phyloP scores from a whole-genome alignment of 495 filamentous ascomycete genomes.

The Penicillium taxi region DNA sequence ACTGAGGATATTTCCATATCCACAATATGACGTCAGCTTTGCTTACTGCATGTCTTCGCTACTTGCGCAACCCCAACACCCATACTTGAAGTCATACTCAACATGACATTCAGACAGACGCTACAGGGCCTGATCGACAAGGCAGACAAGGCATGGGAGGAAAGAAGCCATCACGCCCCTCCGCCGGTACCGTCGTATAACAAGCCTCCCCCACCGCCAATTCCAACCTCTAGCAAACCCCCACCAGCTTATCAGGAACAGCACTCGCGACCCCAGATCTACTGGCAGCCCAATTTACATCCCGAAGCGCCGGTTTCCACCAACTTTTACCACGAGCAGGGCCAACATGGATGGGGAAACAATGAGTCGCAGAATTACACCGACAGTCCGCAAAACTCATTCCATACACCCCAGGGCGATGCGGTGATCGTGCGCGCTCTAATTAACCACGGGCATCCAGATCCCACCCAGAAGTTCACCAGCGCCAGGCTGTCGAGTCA shows the following conservation, averaged over 20 bases:
- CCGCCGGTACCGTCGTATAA: constrained; percentile 13
- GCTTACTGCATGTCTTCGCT: constrained; percentile 7
- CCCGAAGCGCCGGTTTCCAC: constrained; percentile 18
- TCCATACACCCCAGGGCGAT: constrained; percentile 24
- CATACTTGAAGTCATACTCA: constrained; percentile 14
- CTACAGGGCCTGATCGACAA: constrained; percentile 21
- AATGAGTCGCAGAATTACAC: constrained; percentile 23
- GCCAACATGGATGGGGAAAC: constrained; percentile 25
- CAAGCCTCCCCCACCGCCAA: constrained; percentile 18
- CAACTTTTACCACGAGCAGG: constrained; percentile 20
- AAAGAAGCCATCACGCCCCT: constrained; percentile 10
- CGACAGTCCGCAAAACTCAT: constrained; percentile 22
- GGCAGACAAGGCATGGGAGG: constrained; percentile 21
- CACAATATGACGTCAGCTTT: constrained; percentile 20
- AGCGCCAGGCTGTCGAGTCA: constrained; percentile 21
- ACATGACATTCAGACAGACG: constrained; percentile 24
- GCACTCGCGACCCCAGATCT: constrained; percentile 21
- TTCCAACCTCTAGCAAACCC: constrained; percentile 22
- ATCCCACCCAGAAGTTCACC: constrained; percentile 20
- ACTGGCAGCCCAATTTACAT: constrained; percentile 22
- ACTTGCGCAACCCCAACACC: constrained; percentile 6
- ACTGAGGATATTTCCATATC: no score
- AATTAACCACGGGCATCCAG: constrained; percentile 21
- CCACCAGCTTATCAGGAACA: constrained; percentile 16
- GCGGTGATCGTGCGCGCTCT: constrained; percentile 22